Evolutionary conservation across 495 filamentous ascomycete genomes (phyloP), one percentile per base, ranked within the genome.

Genomic region (Cercophora samala): DNA sequence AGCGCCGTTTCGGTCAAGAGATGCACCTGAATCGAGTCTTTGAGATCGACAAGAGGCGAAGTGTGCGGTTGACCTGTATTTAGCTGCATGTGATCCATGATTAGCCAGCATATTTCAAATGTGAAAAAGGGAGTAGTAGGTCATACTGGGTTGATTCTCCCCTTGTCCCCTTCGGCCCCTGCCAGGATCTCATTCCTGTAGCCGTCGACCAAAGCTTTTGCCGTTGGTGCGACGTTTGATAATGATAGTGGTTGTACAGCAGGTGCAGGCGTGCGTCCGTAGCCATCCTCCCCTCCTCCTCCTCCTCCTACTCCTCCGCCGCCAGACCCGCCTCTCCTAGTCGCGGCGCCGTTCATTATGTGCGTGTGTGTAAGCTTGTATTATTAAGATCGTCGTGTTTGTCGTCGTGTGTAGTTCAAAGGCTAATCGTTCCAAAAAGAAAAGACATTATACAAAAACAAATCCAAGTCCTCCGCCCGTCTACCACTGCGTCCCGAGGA

Each of bases 1-100:
- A 97, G 87, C 11, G 95, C 95, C 26, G 92, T 97, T 78, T 97
- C 94, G 69, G 94, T 93, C 63, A 99, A 83, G 18, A 99, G 81
- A 77, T 98, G 96, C 77, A 97, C 75, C 67, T 86, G 84, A 46
- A 86, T 83, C 22, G 83, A 79, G 70, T 86, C 84, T 37, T 82
- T 81, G 9, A 85, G 71, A 63, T 86, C 79, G 66, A 85, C 79
- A 17, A 79, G 70, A 32, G 76, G 68, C 26, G 79, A 77, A 69
- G 80, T 81, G 64, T 78, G 79, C 25, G 76, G 69, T 37, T 72
- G 79, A 58, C 62, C 75, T 55, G 72, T 60, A 65, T 81, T 81
- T 71, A 74, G 68, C 80, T 82, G 67, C 62, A 22, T 52, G 15
- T 56, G n/a, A 21, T 23, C n/a, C 53, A 56, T 21, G 11, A 56